Conservation (phyloP, 345 rosid genomes). For the Gossypium bickii region DNA sequence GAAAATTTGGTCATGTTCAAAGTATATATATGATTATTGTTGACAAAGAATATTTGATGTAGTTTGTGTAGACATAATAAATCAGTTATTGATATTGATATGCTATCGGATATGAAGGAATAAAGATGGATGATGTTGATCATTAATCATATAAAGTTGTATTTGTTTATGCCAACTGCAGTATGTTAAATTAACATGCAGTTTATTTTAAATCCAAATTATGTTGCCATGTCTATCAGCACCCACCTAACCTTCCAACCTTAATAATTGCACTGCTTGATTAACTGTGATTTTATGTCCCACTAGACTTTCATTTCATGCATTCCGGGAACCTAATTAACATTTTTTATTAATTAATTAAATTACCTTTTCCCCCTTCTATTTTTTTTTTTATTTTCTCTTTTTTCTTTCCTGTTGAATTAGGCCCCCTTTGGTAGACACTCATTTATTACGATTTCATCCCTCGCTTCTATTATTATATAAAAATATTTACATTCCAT, state of each 20-base stretch:
- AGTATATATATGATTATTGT: neutral
- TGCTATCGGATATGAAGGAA: neutral
- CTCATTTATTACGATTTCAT: too few species aligned
- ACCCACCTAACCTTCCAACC: conserved; percentile 8
- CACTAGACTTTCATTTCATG: neutral
- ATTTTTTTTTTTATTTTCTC: too few species aligned
- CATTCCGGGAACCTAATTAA: too few species aligned
- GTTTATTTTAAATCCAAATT: neutral
- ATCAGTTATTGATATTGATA: neutral
- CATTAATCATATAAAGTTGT: neutral
- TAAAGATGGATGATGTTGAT: neutral
- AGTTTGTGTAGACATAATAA: neutral
- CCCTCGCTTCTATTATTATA: too few species aligned
- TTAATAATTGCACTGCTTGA: neutral
- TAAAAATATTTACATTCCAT: too few species aligned
- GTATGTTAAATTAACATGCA: neutral
- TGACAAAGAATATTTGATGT: conserved; percentile 9
- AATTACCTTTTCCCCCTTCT: too few species aligned
- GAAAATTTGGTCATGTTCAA: neutral
- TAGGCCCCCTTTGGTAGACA: too few species aligned
- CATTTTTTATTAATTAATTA: too few species aligned
- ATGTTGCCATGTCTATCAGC: conserved; percentile 19
- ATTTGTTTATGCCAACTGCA: neutral
- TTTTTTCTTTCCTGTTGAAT: too few species aligned
- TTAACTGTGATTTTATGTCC: conserved; percentile 15